Evolutionary conservation across 352 stramenopile genomes (phyloP), one percentile per base, ranked within the genome.

Genomic region (Phytopythium ostracodes): DNA sequence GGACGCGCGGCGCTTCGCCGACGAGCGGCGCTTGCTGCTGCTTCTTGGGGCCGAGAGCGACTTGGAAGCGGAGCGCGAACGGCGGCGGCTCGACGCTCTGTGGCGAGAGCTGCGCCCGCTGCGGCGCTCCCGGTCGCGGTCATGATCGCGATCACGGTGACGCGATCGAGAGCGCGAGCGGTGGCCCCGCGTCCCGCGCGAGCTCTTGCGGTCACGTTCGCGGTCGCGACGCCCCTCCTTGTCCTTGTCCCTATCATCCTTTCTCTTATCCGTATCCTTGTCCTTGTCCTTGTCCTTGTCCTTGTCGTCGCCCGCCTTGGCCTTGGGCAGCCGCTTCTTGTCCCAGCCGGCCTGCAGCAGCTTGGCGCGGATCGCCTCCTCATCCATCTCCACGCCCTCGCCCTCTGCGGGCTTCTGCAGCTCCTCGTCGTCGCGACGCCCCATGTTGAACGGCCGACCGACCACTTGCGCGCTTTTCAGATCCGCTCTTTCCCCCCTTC

Each of bases 311-410:
- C 49, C 49, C n/a, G 60, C 59, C 47, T 65, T 59, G 51, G 29
- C 31, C 50, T 72, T 73, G 46, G 64, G 42, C 20, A 63, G 38
- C 52, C 69, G 71, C 22, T 73, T 77, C 61, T 88, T 93, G 59
- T 89, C 79, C 77, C 80, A 89, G 1, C 84, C 80, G 43, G 80
- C 77, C 44, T 88, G 76, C 42, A 79, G 82, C 44, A 92, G 70
- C 68, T 91, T 87, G 22, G 78, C 84, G 27, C 84, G 82, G 49
- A 92, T 91, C 33, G 76, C 70, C 33, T 88, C 79, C 58, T 93
- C 84, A 29, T 88, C 73, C 20, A 77, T 71, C 31, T 76, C 35
- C 62, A 73, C 62, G 15, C 50, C n/a, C 18, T 57, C 59, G 53
- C 47, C 35, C 25, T 64, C 24, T 2, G 67, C 31, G 35, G 62